A percentile compares a stretch with the other conserved stretches of the same genome.
These are phyloP conservation scores for Betula pendula DNA, from an alignment of 306 rosid genomes.

Conservation along the genomic window DNA sequence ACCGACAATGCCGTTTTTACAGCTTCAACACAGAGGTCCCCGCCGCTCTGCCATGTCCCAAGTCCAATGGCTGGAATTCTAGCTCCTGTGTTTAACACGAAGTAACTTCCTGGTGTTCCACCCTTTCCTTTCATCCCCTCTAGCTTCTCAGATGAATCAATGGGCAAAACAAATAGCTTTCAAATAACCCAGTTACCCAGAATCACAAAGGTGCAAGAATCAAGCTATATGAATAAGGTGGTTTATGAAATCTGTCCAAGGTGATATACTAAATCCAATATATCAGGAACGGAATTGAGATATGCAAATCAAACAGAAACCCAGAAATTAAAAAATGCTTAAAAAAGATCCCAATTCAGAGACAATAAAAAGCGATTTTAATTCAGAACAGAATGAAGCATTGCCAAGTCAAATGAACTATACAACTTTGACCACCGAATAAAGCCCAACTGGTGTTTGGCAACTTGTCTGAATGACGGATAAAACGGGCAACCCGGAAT, in stretches of 20 bases:
- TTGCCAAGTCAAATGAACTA: not conserved
- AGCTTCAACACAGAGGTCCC: constrained; percentile 51
- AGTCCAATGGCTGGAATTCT: constrained; percentile 51
- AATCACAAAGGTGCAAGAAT: constrained; percentile 8
- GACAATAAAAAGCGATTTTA: constrained; percentile 15
- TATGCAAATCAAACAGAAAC: constrained; percentile 10
- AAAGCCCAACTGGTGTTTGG: constrained; percentile 13
- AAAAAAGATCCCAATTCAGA: constrained; percentile 5
- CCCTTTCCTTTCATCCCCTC: constrained; percentile 39
- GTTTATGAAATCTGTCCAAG: not conserved
- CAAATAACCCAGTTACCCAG: constrained; percentile 22
- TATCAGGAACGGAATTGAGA: constrained; percentile 4
- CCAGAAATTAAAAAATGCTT: constrained; percentile 26
- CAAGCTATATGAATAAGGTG: not conserved
- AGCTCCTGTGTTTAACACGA: constrained; percentile 45
- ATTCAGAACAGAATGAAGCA: not conserved
- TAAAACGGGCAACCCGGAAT: not conserved
- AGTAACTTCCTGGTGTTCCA: constrained; percentile 39
- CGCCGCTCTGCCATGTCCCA: constrained; percentile 57
- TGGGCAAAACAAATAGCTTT: not conserved
- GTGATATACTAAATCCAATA: constrained; percentile 13
- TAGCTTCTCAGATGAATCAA: not conserved
- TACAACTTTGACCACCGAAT: constrained; percentile 23
- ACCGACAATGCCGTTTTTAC: constrained; percentile 48
- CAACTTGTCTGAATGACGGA: constrained; percentile 4